A percentile compares a stretch with the other conserved stretches of the same genome.
Conservation (phyloP, 2,329 filamentous ascomycete genomes). For the Penicillium sp. region DNA sequence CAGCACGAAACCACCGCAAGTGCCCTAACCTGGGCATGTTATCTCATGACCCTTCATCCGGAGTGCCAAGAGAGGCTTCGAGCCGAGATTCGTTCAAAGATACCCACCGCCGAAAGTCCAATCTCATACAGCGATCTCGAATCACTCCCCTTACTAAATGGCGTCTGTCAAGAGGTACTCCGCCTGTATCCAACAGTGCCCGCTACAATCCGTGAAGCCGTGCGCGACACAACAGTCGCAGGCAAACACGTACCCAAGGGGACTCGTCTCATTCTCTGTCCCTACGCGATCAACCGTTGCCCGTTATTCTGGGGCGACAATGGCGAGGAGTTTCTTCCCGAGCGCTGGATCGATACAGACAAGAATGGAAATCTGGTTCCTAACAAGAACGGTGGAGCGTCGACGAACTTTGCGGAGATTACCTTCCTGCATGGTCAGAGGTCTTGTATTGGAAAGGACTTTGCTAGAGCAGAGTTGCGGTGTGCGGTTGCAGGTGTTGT, state of each 20-base stretch:
- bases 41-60: constrained; percentile 52
- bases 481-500: constrained; percentile 13
- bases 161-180: constrained; percentile 72
- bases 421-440: constrained; percentile 18
- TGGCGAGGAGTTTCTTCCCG: not conserved
- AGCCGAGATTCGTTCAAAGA: constrained; percentile 48
- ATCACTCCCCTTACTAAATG: constrained; percentile 71
- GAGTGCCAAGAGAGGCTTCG: constrained; percentile 50
- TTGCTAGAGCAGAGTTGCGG: constrained; percentile 14
- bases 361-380: constrained; percentile 2
- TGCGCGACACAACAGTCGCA: constrained; percentile 54
- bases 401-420: constrained; percentile 15
- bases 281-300: constrained; percentile 69
- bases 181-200: constrained; percentile 44
- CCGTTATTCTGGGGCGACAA: constrained; percentile 65
- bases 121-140: constrained; percentile 53
- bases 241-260: constrained; percentile 66
- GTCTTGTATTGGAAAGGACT: constrained; percentile 17
- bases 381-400: constrained; percentile 14
- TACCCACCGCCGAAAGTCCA: constrained; percentile 39
- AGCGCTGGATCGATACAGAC: constrained; percentile 68
- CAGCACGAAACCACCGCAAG: constrained; percentile 57
- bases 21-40: constrained; percentile 55
- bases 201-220: constrained; percentile 39
- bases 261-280: constrained; percentile 65